Evolutionary conservation across 1,139 yeast genomes (phyloP).

Genomic region (Blastobotrys elegans): DNA sequence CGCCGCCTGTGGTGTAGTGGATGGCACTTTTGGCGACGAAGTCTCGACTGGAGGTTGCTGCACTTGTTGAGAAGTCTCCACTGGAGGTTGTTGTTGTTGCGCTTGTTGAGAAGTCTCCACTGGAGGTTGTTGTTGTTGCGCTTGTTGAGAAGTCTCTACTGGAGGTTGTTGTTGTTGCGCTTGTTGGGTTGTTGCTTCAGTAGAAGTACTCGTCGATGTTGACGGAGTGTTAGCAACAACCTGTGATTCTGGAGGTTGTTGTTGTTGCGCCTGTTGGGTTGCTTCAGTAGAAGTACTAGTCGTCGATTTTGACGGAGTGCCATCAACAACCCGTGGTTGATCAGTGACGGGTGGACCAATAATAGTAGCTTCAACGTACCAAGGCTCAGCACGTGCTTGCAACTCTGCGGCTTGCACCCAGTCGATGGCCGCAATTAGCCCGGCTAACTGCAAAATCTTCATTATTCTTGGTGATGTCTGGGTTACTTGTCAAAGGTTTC

Average conservation of each 20-base stretch:
- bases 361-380: constrained; percentile 5
- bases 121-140: not conserved
- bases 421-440: not conserved
- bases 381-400: constrained; percentile 2
- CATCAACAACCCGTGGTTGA: not conserved
- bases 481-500: not conserved
- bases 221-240: not conserved
- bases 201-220: not conserved
- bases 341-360: constrained; percentile 6
- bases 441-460: constrained; percentile 3
- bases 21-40: too few relatives aligned
- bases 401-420: not conserved
- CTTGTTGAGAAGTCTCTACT: not conserved
- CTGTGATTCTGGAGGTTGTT: not conserved
- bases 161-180: not conserved
- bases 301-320: not conserved
- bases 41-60: too few relatives aligned
- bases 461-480: not conserved
- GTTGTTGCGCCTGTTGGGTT: not conserved
- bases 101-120: not conserved
- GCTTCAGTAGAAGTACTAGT: not conserved
- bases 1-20: too few relatives aligned
- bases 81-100: not conserved
- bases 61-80: not conserved
- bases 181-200: not conserved